Evolutionary conservation across 2,329 filamentous ascomycete genomes (phyloP), one percentile per base, ranked within the genome.

Genomic region (Paraphoma chrysanthemicola): DNA sequence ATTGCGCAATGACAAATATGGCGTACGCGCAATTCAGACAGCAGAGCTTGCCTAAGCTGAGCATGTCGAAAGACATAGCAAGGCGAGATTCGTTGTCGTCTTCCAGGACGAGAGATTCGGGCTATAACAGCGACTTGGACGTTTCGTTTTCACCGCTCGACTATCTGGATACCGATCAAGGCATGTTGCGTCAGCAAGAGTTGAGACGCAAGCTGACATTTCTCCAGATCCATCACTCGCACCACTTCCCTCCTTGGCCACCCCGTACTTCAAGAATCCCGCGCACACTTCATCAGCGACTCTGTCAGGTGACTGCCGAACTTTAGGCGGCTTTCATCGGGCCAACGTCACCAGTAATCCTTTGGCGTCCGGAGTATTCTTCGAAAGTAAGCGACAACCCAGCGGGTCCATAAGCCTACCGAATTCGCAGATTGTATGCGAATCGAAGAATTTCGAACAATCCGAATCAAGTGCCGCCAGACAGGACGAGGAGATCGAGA

Each of bases 121-220:
- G 70, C 6, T 73, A 73, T 53, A 69, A 62, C 39, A 72, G 69
- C 53, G 67, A 73, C 30, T 60, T 61, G 7, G 70, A 73, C 29
- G 44, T 64, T 16, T 64, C 67, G 42, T 54, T 69, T 39, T 73
- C 69, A 10, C 69, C 69, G 8, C 56, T 70, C 17, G 69, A 72
- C 17, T 56, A 64, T 42, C 44, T 48, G 12, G 51, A 42, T 17
- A 44, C 51, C 10, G 57, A 67, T 30, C 62, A 66, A 18, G 48
- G 69, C 66, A 59, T 49, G 57, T 44, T n/a, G 41, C 41, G n/a
- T 38, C 18, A 18, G 11, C 38, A 29, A n/a, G 17, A 18, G n/a
- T 30, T 10, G 6, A 30, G 49, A 38, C 47, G 18, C 41, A 45
- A 42, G 44, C 55, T 67, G 50, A 67, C 18, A 16, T 17, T n/a